These are phyloP conservation scores for Furcasterigmium furcatum DNA, from an alignment of 2,329 filamentous ascomycete species.

Conservation along the genomic window DNA sequence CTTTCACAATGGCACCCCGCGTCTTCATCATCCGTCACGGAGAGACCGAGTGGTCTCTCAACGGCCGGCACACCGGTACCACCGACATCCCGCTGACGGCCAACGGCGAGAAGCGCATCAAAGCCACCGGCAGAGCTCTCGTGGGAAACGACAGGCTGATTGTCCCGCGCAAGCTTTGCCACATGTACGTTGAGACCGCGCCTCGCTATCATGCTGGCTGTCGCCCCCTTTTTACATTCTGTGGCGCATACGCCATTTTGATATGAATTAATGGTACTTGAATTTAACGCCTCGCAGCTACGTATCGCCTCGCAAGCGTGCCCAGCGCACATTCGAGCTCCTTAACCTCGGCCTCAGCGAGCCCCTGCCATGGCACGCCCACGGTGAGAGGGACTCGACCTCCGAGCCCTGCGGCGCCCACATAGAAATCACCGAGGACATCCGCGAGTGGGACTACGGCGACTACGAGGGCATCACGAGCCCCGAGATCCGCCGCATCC, in stretches of 20 bases:
- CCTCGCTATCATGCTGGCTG: neutral
- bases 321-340: constrained; percentile 87
- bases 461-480: constrained; percentile 81
- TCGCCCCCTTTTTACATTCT: neutral
- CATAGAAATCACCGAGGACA: constrained; percentile 66
- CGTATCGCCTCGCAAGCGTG: constrained; percentile 81
- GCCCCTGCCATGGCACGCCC: constrained; percentile 66
- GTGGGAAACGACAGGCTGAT: constrained; percentile 83
- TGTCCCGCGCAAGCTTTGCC: constrained; percentile 74
- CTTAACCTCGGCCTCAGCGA: constrained; percentile 70
- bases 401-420: constrained; percentile 51
- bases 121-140: constrained; percentile 76
- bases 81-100: constrained; percentile 84
- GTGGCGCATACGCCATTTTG: too few relatives aligned
- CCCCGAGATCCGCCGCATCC: constrained; percentile 59
- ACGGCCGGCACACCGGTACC: constrained; percentile 77
- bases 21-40: constrained; percentile 86
- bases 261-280: too few relatives aligned
- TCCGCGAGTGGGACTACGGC: constrained; percentile 86
- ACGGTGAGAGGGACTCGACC: constrained; percentile 27
- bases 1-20: constrained; percentile 51
- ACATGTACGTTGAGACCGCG: constrained; percentile 74
- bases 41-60: constrained; percentile 93
- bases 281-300: constrained; percentile 57
- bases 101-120: constrained; percentile 74